Conservation (phyloP, 306 rosid species). For the Rubus parviflorus region DNA sequence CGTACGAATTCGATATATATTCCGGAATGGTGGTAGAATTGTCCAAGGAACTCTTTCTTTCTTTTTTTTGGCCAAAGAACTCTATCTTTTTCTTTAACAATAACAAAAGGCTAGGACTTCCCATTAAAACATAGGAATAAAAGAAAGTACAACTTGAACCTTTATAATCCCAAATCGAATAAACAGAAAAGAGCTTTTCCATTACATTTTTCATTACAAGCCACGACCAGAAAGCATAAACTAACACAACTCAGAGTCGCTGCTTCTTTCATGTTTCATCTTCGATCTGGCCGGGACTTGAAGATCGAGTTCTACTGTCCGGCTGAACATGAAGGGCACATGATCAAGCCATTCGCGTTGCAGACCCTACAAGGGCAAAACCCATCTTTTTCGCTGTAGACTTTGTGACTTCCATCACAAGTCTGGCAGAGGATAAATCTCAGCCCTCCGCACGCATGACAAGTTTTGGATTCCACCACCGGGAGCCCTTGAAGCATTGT, state of each 20-base stretch:
- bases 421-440: constrained; percentile 63
- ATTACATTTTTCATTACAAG: neutral
- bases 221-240: too few species aligned
- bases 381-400: constrained; percentile 48
- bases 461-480: constrained; percentile 25
- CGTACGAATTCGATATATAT: neutral
- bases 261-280: neutral
- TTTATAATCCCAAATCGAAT: neutral
- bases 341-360: constrained; percentile 63
- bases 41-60: neutral
- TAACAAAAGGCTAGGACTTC: neutral
- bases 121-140: neutral
- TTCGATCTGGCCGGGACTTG: neutral
- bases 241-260: neutral
- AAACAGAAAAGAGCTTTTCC: neutral
- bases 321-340: constrained; percentile 62
- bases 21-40: neutral
- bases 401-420: constrained; percentile 83
- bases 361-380: constrained; percentile 53
- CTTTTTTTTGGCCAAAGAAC: too few species aligned
- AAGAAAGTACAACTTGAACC: neutral
- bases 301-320: neutral
- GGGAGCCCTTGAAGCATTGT: constrained; percentile 58
- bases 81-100: neutral
- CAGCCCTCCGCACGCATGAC: constrained; percentile 69